Percentiles rank a stretch among this genome's conserved stretches.
phyloP scores from a whole-genome alignment of 148 eudicot genomes.

The Pharnaceum exiguum region DNA sequence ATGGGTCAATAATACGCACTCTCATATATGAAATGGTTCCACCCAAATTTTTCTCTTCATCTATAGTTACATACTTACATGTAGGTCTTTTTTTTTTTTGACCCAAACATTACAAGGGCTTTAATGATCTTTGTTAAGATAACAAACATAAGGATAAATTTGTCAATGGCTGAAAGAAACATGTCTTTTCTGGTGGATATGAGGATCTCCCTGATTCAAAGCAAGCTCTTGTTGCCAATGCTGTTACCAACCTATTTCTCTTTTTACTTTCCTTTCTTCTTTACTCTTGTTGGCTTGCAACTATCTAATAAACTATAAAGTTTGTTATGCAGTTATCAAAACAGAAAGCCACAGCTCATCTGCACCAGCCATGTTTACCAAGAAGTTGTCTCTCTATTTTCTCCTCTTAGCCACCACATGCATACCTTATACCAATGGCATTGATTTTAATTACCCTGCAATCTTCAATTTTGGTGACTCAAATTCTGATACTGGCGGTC shows the following conservation, averaged over 20 bases:
- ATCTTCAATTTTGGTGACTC: constrained; percentile 94
- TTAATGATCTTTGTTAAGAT: constrained; percentile 1
- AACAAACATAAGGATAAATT: not conserved
- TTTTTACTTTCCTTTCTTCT: not conserved
- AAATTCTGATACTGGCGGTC: constrained; percentile 87
- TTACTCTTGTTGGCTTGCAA: not conserved
- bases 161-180: not conserved
- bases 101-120: not conserved
- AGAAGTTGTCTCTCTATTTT: constrained; percentile 12
- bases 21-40: no score
- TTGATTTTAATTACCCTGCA: constrained; percentile 76
- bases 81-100: no score
- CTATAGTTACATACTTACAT: no score
- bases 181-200: constrained; percentile 16
- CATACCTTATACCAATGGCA: constrained; percentile 28
- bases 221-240: constrained; percentile 36
- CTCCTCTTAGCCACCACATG: constrained; percentile 28
- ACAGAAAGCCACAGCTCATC: constrained; percentile 12
- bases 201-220: constrained; percentile 28
- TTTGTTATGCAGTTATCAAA: constrained; percentile 11
- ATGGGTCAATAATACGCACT: no score
- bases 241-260: constrained; percentile 18
- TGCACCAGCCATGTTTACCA: constrained; percentile 32
- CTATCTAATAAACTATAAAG: constrained; percentile 22
- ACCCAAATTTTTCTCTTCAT: no score